These are phyloP conservation scores for Trichoderma lentiforme DNA, from an alignment of 2,329 filamentous ascomycete species.

Conservation along the genomic window DNA sequence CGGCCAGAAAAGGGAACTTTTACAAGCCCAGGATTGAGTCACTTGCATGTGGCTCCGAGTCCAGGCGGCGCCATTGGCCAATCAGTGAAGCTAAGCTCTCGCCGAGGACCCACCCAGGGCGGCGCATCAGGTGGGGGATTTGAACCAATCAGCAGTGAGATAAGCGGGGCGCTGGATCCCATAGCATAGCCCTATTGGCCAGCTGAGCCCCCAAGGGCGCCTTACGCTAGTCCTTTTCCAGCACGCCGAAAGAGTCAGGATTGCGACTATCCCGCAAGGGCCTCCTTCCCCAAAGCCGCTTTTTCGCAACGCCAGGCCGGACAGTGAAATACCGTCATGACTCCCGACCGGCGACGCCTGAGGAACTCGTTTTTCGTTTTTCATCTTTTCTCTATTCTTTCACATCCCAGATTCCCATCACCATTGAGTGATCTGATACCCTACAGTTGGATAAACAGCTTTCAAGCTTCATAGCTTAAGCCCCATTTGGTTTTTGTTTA, in stretches of 20 bases:
- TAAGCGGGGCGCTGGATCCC: conserved; percentile 17
- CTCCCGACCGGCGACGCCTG: conserved; percentile 33
- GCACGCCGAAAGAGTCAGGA: conserved; percentile 45
- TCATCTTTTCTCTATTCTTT: background rate
- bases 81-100: conserved; percentile 29
- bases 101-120: conserved; percentile 34
- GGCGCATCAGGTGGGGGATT: conserved; percentile 27
- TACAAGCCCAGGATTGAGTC: conserved; percentile 29
- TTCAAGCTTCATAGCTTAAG: background rate
- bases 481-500: background rate
- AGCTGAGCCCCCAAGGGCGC: background rate
- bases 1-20: conserved; percentile 2
- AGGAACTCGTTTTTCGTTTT: conserved; percentile 28
- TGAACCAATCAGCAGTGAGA: conserved; percentile 27
- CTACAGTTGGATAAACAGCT: background rate
- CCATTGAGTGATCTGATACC: background rate
- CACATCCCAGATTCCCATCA: background rate
- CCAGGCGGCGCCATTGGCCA: conserved; percentile 30
- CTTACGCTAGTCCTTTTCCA: conserved; percentile 36
- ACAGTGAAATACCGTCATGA: conserved; percentile 37
- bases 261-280: conserved; percentile 29
- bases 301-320: conserved; percentile 16
- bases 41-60: conserved; percentile 23
- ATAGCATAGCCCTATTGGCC: conserved; percentile 29
- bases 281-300: conserved; percentile 9